Evolutionary conservation across 257 asterid genomes (phyloP).

Genomic region (Forsythia suspensa): DNA sequence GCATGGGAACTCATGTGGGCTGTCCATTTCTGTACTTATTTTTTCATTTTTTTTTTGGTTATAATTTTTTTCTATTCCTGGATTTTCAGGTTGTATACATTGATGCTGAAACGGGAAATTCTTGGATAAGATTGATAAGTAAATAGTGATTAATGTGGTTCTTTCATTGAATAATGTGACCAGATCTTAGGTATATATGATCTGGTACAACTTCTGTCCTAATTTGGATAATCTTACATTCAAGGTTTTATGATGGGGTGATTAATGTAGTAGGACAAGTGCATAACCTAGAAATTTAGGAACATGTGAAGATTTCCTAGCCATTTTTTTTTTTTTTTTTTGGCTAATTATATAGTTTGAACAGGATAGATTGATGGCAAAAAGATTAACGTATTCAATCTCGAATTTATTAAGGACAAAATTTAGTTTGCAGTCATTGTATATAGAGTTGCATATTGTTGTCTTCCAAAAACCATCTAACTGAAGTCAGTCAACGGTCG

Average conservation of each 20-base stretch:
- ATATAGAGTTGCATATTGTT: no score
- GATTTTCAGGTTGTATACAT: constrained; percentile 4
- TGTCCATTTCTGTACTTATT: constrained; percentile 33
- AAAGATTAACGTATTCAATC: no score
- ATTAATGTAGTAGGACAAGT: neutral
- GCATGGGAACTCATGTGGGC: constrained; percentile 86
- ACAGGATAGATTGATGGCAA: neutral
- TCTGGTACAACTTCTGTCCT: constrained; percentile 15
- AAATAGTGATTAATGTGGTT: neutral
- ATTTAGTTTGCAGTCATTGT: no score
- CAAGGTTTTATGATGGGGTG: constrained; percentile 1
- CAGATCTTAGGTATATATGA: constrained; percentile 27
- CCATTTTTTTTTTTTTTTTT: neutral
- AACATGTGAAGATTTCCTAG: neutral
- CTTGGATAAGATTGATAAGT: neutral
- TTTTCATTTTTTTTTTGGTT: neutral
- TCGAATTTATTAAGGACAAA: no score
- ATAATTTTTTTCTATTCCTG: neutral
- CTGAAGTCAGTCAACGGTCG: neutral
- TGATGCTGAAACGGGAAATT: neutral
- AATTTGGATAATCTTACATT: constrained; percentile 13
- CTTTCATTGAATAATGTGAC: constrained; percentile 24
- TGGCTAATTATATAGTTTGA: neutral
- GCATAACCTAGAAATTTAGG: neutral
- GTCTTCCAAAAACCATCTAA: no score